Evolutionary conservation across 176 grass and related monocot species (phyloP), one percentile per base, ranked within the genome.

Genomic region (Oryza glumipatula): DNA sequence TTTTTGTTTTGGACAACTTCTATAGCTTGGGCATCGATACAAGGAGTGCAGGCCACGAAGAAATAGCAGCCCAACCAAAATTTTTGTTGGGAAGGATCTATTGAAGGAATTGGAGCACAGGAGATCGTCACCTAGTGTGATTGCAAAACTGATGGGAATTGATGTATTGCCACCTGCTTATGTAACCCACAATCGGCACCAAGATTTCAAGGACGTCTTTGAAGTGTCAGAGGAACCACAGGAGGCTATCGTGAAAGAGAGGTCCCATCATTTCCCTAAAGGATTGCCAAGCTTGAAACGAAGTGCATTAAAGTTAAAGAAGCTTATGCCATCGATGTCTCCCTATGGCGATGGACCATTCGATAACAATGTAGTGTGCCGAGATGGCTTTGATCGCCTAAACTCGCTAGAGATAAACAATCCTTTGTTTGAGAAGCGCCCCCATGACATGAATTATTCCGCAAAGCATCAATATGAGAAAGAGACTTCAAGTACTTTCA

Each of bases 131-230:
- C 83, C 93, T 68, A 90, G 88, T 86, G 90, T 95, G 43, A 90
- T 95, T 52, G 93, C 93, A 81, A 95, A 92, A 75, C 81, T 95
- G 10, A 92, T 95, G 93, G 90, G 88, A 70, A 85, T 95, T 68
- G 88, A 95, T 65, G 86, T 88, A 33, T 35, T 90, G 35, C 90
- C 90, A 61, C 88, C 85, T 81, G 39, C 74, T 70, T 79, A 28
- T 67, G 19, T 58, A 74, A 41, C 65, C 39, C 58, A 58, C 35
- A 90, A 72, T 54, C 72, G 77, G 21, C 65, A 77, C 52, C 85
- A 84, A 76, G 65, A 92, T 81, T 88, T 94, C 54, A 92, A 95
- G 78, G 90, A 92, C 88, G 88, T 88, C 44, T 88, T 88, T 70
- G 88, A 92, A 84, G 90, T 88, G 19, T 70, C 49, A 12, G 75